Base-by-base conservation (phyloP, 164 flowering plant species). In the Tetracentron sinense region DNA sequence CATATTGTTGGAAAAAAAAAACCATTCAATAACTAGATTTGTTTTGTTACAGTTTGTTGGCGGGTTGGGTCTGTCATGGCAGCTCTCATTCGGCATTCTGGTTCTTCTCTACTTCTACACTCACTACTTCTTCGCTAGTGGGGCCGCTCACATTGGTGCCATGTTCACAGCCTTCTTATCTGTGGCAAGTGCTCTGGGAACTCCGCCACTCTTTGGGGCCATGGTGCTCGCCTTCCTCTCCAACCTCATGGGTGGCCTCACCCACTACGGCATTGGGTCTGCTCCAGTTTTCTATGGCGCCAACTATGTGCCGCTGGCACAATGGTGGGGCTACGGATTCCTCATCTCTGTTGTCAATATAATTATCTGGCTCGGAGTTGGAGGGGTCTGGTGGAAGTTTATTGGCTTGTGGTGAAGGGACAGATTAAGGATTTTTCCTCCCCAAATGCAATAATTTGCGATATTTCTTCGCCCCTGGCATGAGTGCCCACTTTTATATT, bases 131-230 rank as follows among this genome's bases (percentile, higher is more conserved):
- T 92, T 92, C 52, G 98, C 98, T 0, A 92, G 97, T 71, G 97
- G 97, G 27, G 97, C 98, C 20, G 98, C 97, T 58, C 96, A 92
- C 61, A 88, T 92, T 25, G 98, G 98, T 53, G 98, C 98, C 54
- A 90, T 93, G 97, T 90, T 88, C 67, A 90, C 98, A 0, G 96
- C 97, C 46, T 90, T 93, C 79, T 68, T 93, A 56, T 90, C 98
- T 0, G 96, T 93, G 11, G 86, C 97, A 2, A 86, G 87, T 65
- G 96, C 98, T 58, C 72, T 90, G 3, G 96, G 98, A 42, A 85
- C 96, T 59, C 98, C 97, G 4, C 86, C 94, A 20, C 84, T 76
- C 58, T 75, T 93, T 14, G 94, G 77, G 21, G 97, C 98, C 64
- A 58, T 86, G 70, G 98, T 88, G 29, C 89, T 93, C 10, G 53